Base-by-base conservation (phyloP, 176 grass and related monocot species). In the Pontederia paniculata region DNA sequence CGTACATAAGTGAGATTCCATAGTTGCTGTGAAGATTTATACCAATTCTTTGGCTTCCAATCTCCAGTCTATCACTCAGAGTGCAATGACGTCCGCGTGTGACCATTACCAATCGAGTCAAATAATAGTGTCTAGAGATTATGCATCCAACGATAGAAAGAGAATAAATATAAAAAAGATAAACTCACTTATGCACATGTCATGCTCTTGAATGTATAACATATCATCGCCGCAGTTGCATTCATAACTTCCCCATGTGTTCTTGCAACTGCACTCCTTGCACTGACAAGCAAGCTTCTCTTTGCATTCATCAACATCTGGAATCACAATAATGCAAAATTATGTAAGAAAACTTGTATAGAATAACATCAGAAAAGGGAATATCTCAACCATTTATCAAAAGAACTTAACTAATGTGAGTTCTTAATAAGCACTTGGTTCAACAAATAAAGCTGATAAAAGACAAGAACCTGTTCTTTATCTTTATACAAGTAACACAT, bases 251-350 rank as follows among this genome's bases (percentile, higher is more conserved):
- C 75, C 68, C 21, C 55, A 78, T 16, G 74, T 77, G 54, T 77
- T 64, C 70, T 77, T 77, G 66, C 74, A 77, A 58, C 66, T 77
- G 66, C 74, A 77, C 54, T 70, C 66, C 28, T 48, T 49, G 58
- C 74, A 77, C 45, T 77, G 74, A 15, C 74, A 77, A 54, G 66
- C 74, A 50, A 53, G 70, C 42, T 77, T 77, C 48, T 77, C 66
- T 50, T 65, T 77, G 56, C 74, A 77, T 70, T 77, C 74, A 17
- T 77, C 74, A 17, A 77, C 45, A 63, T 78, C 75, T 70, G 50
- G 41, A 16, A 53, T 53, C 50, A 53, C 23, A 41, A 31, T 58
- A 28, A 9, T 16, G 28, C 23, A 31, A 72, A 45, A 22, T 17
- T 60, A 52, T 23, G 42, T 44, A 61, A 50, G 19, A 41, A n/a